Evolutionary conservation across 768 basidiomycete species (phyloP), one percentile per base, ranked within the genome.

Genomic region (Phaffia australis): DNA sequence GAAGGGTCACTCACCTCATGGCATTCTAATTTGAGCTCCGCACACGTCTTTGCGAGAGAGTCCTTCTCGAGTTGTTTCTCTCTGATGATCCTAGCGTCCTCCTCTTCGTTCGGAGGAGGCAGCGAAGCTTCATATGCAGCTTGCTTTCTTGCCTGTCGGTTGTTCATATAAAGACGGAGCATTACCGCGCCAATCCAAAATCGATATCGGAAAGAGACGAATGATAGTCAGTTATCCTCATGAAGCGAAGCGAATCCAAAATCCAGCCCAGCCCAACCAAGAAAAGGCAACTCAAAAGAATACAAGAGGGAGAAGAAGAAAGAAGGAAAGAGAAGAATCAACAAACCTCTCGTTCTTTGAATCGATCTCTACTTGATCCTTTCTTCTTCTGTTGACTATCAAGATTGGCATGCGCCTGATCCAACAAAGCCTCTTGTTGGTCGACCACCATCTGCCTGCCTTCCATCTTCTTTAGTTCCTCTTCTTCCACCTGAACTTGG

Each of bases 21-120:
- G 3, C 75, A 66, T 49, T 73, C 71, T 8, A 74, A 63, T 11
- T 73, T 74, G 23, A 77, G 71, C 0, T 69, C 69, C 7, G 64
- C 54, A 60, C 76, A 76, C 0, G 76, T 72, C 52, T 72, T 67
- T 16, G 66, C 63, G 48, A 77, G 74, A 21, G 75, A 71, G 32
- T 72, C 64, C 23, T 74, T 72, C 70, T 77, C 76, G 25, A 75
- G 74, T 35, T 69, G 63, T 46, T 76, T 68, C 63, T 76, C 76
- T 46, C 71, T 70, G 52, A 76, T 74, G 35, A 77, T 70, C 63
- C 72, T 71, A 15, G 72, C 74, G 15, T 70, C 74, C 66, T 72
- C 73, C 29, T 62, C 66, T n/a, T 74, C 72, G 64, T 77, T 73
- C 4, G 68, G 58, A 2, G 73, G 74, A 1, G 76, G 75, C 0